Percentiles rank a stretch among this genome's conserved stretches.
Conservation (phyloP, 2,329 filamentous ascomycete species). For the Chaetothyriales sp. region DNA sequence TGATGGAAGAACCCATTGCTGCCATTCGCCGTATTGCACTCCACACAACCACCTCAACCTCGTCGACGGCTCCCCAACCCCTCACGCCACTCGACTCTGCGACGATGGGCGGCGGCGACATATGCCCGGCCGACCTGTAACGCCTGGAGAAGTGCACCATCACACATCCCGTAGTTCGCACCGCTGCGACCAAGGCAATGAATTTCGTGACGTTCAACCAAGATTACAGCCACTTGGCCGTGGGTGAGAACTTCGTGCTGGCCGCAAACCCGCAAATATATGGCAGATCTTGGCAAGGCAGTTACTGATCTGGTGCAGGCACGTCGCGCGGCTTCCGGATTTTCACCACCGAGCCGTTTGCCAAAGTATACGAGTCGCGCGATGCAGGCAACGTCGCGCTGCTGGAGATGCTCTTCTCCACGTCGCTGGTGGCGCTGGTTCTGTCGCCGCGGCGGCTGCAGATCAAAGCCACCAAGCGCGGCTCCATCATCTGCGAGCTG, state of each 20-base stretch:
- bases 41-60: neutral
- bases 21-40: too few species aligned
- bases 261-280: slow-evolving; percentile 2
- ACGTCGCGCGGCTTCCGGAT: slow-evolving; percentile 91
- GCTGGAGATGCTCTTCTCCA: slow-evolving; percentile 97
- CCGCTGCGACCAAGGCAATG: slow-evolving; percentile 48
- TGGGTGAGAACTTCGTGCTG: slow-evolving; percentile 47
- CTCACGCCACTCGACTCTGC: neutral
- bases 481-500: slow-evolving; percentile 91
- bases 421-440: slow-evolving; percentile 85
- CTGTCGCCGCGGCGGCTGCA: slow-evolving; percentile 82
- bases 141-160: neutral
- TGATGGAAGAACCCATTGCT: neutral
- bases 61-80: neutral
- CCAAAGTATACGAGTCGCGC: slow-evolving; percentile 85
- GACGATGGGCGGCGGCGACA: neutral
- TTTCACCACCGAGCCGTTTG: slow-evolving; percentile 92
- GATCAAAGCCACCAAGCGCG: slow-evolving; percentile 89
- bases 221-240: slow-evolving; percentile 92
- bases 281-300: neutral
- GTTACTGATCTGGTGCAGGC: slow-evolving; percentile 37
- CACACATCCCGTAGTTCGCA: neutral
- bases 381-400: slow-evolving; percentile 81
- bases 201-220: slow-evolving; percentile 99
- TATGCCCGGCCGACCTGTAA: neutral